A percentile compares a stretch with the other conserved stretches of the same genome.
Evolutionary conservation across 768 basidiomycete species (phyloP).

Genomic region (Udeniomyces megalosporus): DNA sequence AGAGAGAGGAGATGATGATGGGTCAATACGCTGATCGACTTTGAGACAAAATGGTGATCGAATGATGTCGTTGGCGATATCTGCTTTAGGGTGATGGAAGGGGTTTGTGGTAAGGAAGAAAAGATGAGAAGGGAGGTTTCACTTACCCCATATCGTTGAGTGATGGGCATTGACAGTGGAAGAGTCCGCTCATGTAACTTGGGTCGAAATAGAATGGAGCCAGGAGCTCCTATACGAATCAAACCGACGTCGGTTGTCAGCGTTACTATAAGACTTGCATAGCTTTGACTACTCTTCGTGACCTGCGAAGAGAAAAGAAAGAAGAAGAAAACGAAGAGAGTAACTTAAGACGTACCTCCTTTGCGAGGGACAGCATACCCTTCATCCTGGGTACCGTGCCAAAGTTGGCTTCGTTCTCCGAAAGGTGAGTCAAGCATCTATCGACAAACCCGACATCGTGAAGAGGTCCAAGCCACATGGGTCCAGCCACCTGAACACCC

Average conservation of each 20-base stretch:
- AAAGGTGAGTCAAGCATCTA: constrained; percentile 59
- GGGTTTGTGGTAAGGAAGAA: not conserved
- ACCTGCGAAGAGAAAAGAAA: not conserved
- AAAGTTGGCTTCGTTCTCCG: constrained; percentile 46
- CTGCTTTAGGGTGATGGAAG: not conserved
- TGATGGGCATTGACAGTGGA: constrained; percentile 64
- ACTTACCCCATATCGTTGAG: constrained; percentile 60
- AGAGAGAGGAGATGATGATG: not conserved
- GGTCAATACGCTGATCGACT: too few relatives aligned
- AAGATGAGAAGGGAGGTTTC: not conserved
- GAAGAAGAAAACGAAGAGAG: not conserved
- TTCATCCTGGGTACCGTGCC: constrained; percentile 72
- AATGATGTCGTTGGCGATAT: too few relatives aligned
- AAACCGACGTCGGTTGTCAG: too few relatives aligned
- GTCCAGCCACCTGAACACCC: constrained; percentile 83
- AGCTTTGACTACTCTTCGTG: too few relatives aligned
- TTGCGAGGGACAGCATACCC: constrained; percentile 84
- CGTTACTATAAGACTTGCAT: too few relatives aligned
- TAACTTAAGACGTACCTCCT: constrained; percentile 44
- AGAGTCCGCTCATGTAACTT: constrained; percentile 54
- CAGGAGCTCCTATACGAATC: constrained; percentile 71
- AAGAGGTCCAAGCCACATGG: constrained; percentile 87
- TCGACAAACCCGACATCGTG: constrained; percentile 60
- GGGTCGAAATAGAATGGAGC: constrained; percentile 80
- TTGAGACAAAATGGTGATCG: too few relatives aligned